Percentiles rank a stretch among this genome's conserved stretches.
Conservation (phyloP, 345 rosid genomes). For the Geranium brycei region DNA sequence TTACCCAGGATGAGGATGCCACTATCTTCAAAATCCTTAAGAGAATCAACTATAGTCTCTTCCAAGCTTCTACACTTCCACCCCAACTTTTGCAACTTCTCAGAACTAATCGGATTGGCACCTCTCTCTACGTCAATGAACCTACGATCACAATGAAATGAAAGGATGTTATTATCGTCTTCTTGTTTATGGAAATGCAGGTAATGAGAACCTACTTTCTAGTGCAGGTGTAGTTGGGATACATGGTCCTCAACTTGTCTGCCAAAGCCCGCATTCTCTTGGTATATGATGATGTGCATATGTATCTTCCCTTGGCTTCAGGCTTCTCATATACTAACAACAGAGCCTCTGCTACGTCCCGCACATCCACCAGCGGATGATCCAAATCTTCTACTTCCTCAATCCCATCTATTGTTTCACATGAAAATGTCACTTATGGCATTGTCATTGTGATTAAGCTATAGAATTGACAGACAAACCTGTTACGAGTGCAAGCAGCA, state of each 20-base stretch:
- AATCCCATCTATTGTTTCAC: slow-evolving; percentile 18
- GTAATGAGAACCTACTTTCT: slow-evolving; percentile 15
- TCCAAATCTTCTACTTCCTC: slow-evolving; percentile 20
- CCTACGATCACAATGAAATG: slow-evolving; percentile 7
- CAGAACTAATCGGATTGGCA: slow-evolving; percentile 14
- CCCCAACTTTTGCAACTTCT: slow-evolving; percentile 32
- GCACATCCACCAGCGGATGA: slow-evolving; percentile 33
- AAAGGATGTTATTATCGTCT: background rate
- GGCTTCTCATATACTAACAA: slow-evolving; percentile 30
- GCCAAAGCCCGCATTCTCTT: slow-evolving; percentile 17
- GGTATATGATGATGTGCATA: slow-evolving; percentile 27
- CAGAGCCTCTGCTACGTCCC: slow-evolving; percentile 32
- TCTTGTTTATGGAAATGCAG: background rate
- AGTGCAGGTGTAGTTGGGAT: slow-evolving; percentile 27
- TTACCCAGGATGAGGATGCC: slow-evolving; percentile 11
- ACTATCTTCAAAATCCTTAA: slow-evolving; percentile 21
- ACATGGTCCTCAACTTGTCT: slow-evolving; percentile 22
- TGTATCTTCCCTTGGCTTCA: slow-evolving; percentile 35
- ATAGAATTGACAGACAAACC: slow-evolving; percentile 13
- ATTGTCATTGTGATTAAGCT: too few species aligned
- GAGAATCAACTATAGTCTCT: slow-evolving; percentile 29
- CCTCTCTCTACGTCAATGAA: slow-evolving; percentile 7
- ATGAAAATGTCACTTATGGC: background rate
- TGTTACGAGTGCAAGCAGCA: slow-evolving; percentile 23
- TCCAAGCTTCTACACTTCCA: slow-evolving; percentile 38